Conservation (phyloP, 2,329 filamentous ascomycete genomes). For the Ramichloridium luteum region DNA sequence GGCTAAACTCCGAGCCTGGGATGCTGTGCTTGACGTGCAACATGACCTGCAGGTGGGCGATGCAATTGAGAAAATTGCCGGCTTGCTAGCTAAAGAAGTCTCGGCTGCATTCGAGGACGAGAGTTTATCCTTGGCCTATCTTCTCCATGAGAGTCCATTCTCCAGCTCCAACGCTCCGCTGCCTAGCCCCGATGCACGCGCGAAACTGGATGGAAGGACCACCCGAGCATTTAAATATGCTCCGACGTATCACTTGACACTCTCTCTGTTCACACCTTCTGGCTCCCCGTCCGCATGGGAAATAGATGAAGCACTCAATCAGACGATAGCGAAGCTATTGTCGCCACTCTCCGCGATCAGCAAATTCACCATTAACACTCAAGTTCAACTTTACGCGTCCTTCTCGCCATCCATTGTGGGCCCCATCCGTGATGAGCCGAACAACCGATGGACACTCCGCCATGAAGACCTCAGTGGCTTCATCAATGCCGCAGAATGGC, state of each 20-base stretch:
- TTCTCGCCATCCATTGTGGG: conserved; percentile 50
- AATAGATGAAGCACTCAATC: conserved; percentile 65
- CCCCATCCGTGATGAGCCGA: conserved; percentile 41
- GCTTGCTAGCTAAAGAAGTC: conserved; percentile 66
- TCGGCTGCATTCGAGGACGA: conserved; percentile 75
- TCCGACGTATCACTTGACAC: conserved; percentile 86
- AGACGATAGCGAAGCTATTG: conserved; percentile 73
- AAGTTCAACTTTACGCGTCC: conserved; percentile 82
- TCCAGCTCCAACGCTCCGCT: conserved; percentile 14
- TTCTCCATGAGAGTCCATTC: conserved; percentile 20
- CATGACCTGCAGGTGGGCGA: conserved; percentile 58
- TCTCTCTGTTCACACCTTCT: conserved; percentile 81
- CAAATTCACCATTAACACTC: conserved; percentile 91
- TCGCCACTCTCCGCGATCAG: conserved; percentile 70
- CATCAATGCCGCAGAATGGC: conserved; percentile 97
- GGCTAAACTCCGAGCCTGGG: conserved; percentile 55
- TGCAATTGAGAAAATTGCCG: conserved; percentile 55
- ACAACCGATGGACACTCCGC: conserved; percentile 55
- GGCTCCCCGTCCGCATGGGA: conserved; percentile 78
- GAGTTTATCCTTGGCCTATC: conserved; percentile 56
- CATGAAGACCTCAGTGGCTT: conserved; percentile 87
- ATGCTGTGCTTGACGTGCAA: conserved; percentile 61
- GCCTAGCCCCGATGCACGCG: conserved; percentile 12
- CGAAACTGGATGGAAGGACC: conserved; percentile 50
- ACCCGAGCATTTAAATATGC: conserved; percentile 83